Conservation (phyloP, 345 rosid species). For the Acer yangbiense region DNA sequence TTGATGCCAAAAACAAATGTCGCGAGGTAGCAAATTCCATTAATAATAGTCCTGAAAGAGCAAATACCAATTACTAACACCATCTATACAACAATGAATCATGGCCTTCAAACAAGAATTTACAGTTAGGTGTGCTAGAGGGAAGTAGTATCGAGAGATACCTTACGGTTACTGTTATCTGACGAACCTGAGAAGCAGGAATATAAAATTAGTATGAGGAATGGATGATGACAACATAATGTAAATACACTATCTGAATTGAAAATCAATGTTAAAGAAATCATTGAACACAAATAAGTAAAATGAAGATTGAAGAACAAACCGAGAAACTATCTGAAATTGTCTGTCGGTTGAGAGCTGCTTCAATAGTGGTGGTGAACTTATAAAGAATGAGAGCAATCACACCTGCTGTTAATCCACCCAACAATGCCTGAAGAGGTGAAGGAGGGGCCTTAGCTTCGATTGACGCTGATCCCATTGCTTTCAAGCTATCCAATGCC, state of each 20-base stretch:
- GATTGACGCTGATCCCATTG: slow-evolving; percentile 55
- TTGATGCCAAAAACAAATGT: slow-evolving; percentile 91
- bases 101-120: slow-evolving; percentile 16
- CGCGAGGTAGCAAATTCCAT: slow-evolving; percentile 90
- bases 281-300: neutral
- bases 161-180: slow-evolving; percentile 87
- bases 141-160: slow-evolving; percentile 16
- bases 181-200: slow-evolving; percentile 67
- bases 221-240: neutral
- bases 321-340: slow-evolving; percentile 76
- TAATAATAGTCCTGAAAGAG: slow-evolving; percentile 72
- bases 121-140: slow-evolving; percentile 7
- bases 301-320: slow-evolving; percentile 22
- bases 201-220: slow-evolving; percentile 25
- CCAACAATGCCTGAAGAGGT: slow-evolving; percentile 74
- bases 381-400: slow-evolving; percentile 88
- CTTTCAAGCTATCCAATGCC: slow-evolving; percentile 73
- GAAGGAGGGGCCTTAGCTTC: slow-evolving; percentile 63
- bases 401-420: slow-evolving; percentile 73
- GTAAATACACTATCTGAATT: neutral
- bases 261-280: neutral
- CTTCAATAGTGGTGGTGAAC: slow-evolving; percentile 76
- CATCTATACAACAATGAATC: slow-evolving; percentile 5
- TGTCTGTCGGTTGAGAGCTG: slow-evolving; percentile 75
- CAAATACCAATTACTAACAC: neutral